phyloP scores from a whole-genome alignment of 176 grass and related monocot species.

The Oryza australiensis region DNA sequence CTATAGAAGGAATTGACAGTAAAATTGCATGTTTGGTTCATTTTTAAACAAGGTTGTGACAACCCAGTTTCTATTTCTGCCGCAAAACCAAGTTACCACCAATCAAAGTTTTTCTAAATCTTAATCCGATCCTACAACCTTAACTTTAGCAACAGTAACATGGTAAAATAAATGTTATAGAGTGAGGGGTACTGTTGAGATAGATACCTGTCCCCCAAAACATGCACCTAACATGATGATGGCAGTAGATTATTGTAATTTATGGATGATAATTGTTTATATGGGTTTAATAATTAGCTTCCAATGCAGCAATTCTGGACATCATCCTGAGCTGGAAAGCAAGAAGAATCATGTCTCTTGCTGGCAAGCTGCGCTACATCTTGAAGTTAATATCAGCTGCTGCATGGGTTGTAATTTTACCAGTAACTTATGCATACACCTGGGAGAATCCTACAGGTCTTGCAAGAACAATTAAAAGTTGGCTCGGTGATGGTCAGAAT shows the following conservation, averaged over 20 bases:
- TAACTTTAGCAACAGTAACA: no score
- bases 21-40: no score
- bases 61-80: no score
- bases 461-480: conserved; percentile 88
- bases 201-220: no score
- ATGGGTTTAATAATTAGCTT: conserved; percentile 15
- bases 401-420: conserved; percentile 89
- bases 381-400: conserved; percentile 79
- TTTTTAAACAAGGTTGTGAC: no score
- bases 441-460: conserved; percentile 75
- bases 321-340: conserved; percentile 92
- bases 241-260: neutral
- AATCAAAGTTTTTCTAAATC: no score
- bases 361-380: conserved; percentile 84
- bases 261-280: neutral
- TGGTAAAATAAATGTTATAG: no score
- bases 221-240: neutral
- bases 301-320: conserved; percentile 75
- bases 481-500: conserved; percentile 80
- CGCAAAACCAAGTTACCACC: no score
- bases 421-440: conserved; percentile 88
- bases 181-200: no score
- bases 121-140: no score
- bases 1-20: no score
- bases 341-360: conserved; percentile 91